Evolutionary conservation across 805 yeast genomes (phyloP).

Genomic region (Schwanniomyces vanrijiae): DNA sequence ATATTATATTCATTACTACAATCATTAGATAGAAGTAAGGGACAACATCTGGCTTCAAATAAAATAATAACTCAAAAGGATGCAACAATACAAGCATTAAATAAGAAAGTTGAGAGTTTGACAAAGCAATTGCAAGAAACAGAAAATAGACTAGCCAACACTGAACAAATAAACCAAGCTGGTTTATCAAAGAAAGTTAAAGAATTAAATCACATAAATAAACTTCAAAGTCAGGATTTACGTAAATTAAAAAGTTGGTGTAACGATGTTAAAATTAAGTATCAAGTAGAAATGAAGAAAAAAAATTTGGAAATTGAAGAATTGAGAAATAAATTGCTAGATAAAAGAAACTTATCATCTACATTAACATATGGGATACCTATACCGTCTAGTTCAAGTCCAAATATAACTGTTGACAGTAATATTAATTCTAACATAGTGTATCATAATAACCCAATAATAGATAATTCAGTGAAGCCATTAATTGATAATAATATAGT

Average conservation of each 20-base stretch:
- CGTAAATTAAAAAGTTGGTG: slow-evolving; percentile 26
- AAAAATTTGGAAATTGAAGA: slow-evolving; percentile 31
- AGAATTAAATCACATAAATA: slow-evolving; percentile 18
- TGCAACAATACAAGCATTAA: slow-evolving; percentile 22
- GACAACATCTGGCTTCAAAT: slow-evolving; percentile 31
- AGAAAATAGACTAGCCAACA: slow-evolving; percentile 16
- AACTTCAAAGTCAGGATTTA: slow-evolving; percentile 29
- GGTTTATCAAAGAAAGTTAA: slow-evolving; percentile 14
- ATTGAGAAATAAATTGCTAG: slow-evolving; percentile 34
- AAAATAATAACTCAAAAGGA: slow-evolving; percentile 28
- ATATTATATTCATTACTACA: slow-evolving; percentile 33
- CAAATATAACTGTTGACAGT: slow-evolving; percentile 2
- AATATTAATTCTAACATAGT: slow-evolving; percentile 22
- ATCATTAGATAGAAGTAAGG: slow-evolving; percentile 31
- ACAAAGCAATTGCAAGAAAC: slow-evolving; percentile 17
- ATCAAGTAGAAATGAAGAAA: slow-evolving; percentile 35
- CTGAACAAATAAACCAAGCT: slow-evolving; percentile 19
- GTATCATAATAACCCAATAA: slow-evolving; percentile 32
- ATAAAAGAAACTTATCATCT: slow-evolving; percentile 30
- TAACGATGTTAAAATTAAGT: slow-evolving; percentile 30
- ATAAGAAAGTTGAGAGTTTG: slow-evolving; percentile 18
- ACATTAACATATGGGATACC: slow-evolving; percentile 28
- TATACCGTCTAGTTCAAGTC: slow-evolving; percentile 3
- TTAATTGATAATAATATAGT: slow-evolving; percentile 1
- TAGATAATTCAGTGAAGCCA: slow-evolving; percentile 17